Conservation (phyloP, 768 basidiomycete genomes). For the Tricholoma bakamatsutake region DNA sequence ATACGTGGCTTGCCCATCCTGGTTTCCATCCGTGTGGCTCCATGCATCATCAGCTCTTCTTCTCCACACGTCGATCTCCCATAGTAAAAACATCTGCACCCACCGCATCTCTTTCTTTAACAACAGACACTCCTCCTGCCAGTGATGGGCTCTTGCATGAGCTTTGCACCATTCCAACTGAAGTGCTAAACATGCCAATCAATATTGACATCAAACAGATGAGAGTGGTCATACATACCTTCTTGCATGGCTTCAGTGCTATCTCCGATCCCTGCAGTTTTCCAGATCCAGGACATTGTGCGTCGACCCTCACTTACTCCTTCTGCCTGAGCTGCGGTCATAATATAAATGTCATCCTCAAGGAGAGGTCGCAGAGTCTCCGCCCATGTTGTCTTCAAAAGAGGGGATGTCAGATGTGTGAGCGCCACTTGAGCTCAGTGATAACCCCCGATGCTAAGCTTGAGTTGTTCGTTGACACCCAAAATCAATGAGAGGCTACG, state of each 20-base stretch:
- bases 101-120: conserved; percentile 3
- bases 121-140: conserved; percentile 5
- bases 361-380: no score
- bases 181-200: not conserved
- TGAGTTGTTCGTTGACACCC: not conserved
- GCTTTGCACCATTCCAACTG: not conserved
- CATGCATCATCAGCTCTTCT: no score
- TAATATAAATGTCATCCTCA: not conserved
- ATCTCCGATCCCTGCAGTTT: not conserved
- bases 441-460: not conserved
- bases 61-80: not conserved
- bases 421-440: not conserved
- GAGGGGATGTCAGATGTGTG: not conserved
- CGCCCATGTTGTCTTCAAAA: not conserved
- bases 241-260: not conserved
- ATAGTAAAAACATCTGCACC: not conserved
- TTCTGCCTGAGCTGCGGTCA: not conserved
- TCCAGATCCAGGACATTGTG: no score
- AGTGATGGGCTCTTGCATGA: conserved; percentile 1
- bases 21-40: not conserved
- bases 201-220: not conserved
- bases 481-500: not conserved
- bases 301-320: no score
- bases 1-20: not conserved
- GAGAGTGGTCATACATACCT: not conserved